Percentiles rank a stretch among this genome's conserved stretches.
phyloP scores from a whole-genome alignment of 2,329 filamentous ascomycete genomes.

The Emydomyces testavorans region DNA sequence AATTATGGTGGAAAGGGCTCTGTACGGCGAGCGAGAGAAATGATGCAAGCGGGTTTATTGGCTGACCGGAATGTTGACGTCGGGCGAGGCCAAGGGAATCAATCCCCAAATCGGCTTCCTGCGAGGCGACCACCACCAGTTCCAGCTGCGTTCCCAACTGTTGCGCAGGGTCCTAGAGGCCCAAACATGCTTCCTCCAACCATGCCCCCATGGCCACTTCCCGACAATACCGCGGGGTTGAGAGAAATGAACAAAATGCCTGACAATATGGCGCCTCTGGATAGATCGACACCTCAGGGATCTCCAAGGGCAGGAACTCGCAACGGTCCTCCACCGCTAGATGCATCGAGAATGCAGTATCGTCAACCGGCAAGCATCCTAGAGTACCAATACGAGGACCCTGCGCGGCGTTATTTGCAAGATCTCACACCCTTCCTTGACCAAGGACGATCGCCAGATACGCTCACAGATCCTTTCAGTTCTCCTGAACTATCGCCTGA shows the following conservation, averaged over 20 bases:
- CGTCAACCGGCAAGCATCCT: background rate
- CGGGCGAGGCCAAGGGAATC: background rate
- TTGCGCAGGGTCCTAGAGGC: slow-evolving; percentile 10
- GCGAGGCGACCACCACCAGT: slow-evolving; percentile 14
- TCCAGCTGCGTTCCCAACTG: slow-evolving; percentile 13
- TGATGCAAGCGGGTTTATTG: slow-evolving; percentile 5
- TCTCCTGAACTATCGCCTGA: slow-evolving; percentile 18
- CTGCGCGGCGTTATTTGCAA: slow-evolving; percentile 1
- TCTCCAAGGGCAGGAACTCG: slow-evolving; percentile 27
- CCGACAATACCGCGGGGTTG: slow-evolving; percentile 23
- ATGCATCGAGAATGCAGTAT: slow-evolving; percentile 26
- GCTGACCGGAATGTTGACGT: slow-evolving; percentile 1
- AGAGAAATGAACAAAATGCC: slow-evolving; percentile 21
- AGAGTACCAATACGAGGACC: slow-evolving; percentile 8
- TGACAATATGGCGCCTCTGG: slow-evolving; percentile 22
- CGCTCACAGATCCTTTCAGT: slow-evolving; percentile 18
- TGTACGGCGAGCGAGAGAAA: slow-evolving; percentile 14
- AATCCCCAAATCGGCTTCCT: slow-evolving; percentile 1
- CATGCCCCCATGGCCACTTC: slow-evolving; percentile 35
- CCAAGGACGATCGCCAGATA: background rate
- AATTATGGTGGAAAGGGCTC: slow-evolving; percentile 12
- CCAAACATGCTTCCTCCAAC: background rate
- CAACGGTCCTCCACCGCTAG: slow-evolving; percentile 28
- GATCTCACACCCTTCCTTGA: background rate
- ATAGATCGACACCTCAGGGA: slow-evolving; percentile 33